Evolutionary conservation across 768 basidiomycete genomes (phyloP), one percentile per base, ranked within the genome.

Genomic region (Tephrocybe sp.): DNA sequence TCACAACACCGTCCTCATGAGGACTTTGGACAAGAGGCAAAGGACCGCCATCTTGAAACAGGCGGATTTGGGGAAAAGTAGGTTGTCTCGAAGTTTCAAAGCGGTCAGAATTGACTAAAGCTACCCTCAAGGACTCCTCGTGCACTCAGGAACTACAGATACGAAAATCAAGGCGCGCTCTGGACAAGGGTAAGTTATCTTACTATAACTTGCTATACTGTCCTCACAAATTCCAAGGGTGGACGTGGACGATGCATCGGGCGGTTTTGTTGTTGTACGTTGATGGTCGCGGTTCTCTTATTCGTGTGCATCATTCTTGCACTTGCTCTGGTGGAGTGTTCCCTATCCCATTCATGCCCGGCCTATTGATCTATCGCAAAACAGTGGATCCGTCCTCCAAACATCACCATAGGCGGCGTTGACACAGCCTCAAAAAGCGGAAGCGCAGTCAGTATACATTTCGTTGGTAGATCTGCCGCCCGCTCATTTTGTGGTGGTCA

Each of bases 381-480:
- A 20, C 43, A 93, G 90, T 93, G 86, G 86, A 76, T 87, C 44
- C 79, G 83, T 25, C 90, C 90, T 20, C 91, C 90, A 1, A 76
- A 82, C 54, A 70, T 93, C 43, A 62, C 64, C 21, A 72, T 93
- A 51, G 84, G 85, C 12, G 58, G 65, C 25, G 77, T 82, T 21
- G 63, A 69, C 42, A 67, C 75, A 4, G 63, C 69, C 20, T 64
- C 72, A 15, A 65, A 65, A 38, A 58, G 62, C 25, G 73, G 69
- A 28, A 81, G 75, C 62, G 66, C 74, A 46, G 85, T 86, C 59
- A 57, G 73, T 65, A n/a, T 28, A 15, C 24, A 18, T 44, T 12
- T 38, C 32, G 17, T 26, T 6, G 36, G n/a, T n/a, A 36, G 3
- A 8, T 28, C 42, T 33, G 18, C 20, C 38, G 25, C 30, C 20